Base-by-base conservation (phyloP, 1,139 yeast species). In the Yamadazyma sp. region DNA sequence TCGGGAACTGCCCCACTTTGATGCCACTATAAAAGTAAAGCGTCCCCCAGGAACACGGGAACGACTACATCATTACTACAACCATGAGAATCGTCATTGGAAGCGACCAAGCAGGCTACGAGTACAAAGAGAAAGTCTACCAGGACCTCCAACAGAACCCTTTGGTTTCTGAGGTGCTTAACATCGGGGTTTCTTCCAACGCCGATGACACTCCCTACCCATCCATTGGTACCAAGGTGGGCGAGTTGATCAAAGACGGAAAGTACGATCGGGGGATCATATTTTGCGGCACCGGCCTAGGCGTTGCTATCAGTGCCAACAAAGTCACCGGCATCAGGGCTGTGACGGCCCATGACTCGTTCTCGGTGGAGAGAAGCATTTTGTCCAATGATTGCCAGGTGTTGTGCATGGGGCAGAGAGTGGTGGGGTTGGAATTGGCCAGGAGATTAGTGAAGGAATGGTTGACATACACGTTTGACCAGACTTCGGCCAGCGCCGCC, bases 291-390 rank as follows among this genome's bases (percentile, higher is more conserved):
- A 71, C 77, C 10, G 77, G 77, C 1, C 57, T 71, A 34, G 77
- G 77, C 0, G 75, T 71, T 20, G 75, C 75, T 14, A 64, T 71
- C 36, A 55, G 70, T 33, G 77, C 77, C 17, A 71, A 71, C 55
- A 71, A 71, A 47, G 76, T 71, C 17, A 51, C 59, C 1, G 76
- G 76, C 6, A 66, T 71, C 37, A 55, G 77, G 35, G 77, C 77
- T 1, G 76, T 66, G n/a, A 71, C 77, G 16, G 77, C 76, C 2
- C 76, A 71, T 44, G 77, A 71, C 48, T 62, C 71, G 11, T 71
- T 70, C 52, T 61, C 69, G 33, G 76, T 71, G 20, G 77, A 71
- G 48, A 55, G 77, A 42, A 61, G 70, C 32, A 68, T 71, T 32
- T 56, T 69, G 29, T 61, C 70, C 16, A 71, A 71, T 48, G 58